phyloP scores from a whole-genome alignment of 2,329 filamentous ascomycete species.

The Colletotrichum orbiculare region DNA sequence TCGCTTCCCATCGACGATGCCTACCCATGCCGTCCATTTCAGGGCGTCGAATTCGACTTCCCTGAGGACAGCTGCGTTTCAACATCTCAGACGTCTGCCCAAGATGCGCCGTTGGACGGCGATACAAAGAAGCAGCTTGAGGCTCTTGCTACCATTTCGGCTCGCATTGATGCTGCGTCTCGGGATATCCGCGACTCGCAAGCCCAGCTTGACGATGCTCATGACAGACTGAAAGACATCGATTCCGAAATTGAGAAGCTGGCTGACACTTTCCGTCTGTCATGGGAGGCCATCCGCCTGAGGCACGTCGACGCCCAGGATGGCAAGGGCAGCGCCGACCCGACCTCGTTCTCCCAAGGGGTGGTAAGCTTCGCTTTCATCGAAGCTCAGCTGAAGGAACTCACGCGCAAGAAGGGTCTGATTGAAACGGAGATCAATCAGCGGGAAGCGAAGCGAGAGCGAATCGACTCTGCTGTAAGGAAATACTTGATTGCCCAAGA shows the following conservation, averaged over 20 bases:
- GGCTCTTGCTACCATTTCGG: not conserved
- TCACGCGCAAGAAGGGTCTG: constrained; percentile 5
- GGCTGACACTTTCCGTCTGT: not conserved
- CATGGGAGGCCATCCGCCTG: constrained; percentile 3
- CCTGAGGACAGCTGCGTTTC: not conserved
- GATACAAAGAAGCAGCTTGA: not conserved
- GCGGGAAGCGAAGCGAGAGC: constrained; percentile 1
- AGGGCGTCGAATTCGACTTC: not conserved
- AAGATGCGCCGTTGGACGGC: not conserved
- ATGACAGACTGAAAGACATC: not conserved
- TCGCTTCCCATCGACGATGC: no score
- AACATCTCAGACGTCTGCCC: not conserved
- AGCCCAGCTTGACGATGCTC: constrained; percentile 1
- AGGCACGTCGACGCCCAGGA: not conserved
- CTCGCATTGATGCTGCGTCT: not conserved
- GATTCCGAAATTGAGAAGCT: constrained; percentile 1
- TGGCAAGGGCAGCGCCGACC: not conserved
- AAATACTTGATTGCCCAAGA: not conserved
- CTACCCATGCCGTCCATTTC: no score
- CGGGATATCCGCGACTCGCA: not conserved
- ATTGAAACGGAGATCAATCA: constrained; percentile 7
- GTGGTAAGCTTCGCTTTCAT: not conserved
- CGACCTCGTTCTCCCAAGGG: not conserved
- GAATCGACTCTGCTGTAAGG: not conserved
- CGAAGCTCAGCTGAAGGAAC: constrained; percentile 6